Percentiles rank a stretch among this genome's conserved stretches.
phyloP scores from a whole-genome alignment of 495 filamentous ascomycete genomes.

The Corynascus novoguineensis region DNA sequence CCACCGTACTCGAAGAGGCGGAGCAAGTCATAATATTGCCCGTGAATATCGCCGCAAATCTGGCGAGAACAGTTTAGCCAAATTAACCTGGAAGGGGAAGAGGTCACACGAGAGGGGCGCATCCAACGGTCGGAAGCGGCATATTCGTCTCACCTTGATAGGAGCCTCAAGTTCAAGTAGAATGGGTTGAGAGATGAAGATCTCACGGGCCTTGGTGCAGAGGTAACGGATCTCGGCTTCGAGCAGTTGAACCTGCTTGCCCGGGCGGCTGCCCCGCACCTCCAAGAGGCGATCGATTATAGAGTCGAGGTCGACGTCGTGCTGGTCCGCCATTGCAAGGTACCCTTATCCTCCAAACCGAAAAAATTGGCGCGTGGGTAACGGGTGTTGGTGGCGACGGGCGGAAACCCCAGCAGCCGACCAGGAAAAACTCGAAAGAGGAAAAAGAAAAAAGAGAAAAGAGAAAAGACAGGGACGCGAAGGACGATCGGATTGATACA shows the following conservation, averaged over 20 bases:
- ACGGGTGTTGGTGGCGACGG: slow-evolving; percentile 29
- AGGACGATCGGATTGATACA: slow-evolving; percentile 26
- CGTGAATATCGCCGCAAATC: slow-evolving; percentile 99
- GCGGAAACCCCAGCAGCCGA: slow-evolving; percentile 23
- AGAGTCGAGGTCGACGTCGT: slow-evolving; percentile 97
- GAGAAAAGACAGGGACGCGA: slow-evolving; percentile 17
- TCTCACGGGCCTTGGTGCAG: slow-evolving; percentile 97
- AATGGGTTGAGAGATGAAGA: slow-evolving; percentile 99
- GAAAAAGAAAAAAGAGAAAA: no score
- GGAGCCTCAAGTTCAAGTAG: slow-evolving; percentile 94
- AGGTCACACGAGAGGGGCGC: slow-evolving; percentile 3
- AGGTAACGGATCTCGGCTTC: slow-evolving; percentile 96
- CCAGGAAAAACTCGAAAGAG: slow-evolving; percentile 8
- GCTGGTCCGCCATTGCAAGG: slow-evolving; percentile 81
- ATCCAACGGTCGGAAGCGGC: neutral
- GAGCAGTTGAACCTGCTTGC: slow-evolving; percentile 95
- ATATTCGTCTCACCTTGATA: slow-evolving; percentile 71
- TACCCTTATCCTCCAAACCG: slow-evolving; percentile 37
- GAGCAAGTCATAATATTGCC: slow-evolving; percentile 97
- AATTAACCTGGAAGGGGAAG: neutral
- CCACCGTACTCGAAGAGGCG: slow-evolving; percentile 98
- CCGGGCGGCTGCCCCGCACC: slow-evolving; percentile 94
- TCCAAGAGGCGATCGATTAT: slow-evolving; percentile 98
- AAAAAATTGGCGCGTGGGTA: slow-evolving; percentile 31
- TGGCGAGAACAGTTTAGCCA: slow-evolving; percentile 33